Evolutionary conservation across 2,329 filamentous ascomycete species (phyloP).

Genomic region (Calcarisporium arbuscula): DNA sequence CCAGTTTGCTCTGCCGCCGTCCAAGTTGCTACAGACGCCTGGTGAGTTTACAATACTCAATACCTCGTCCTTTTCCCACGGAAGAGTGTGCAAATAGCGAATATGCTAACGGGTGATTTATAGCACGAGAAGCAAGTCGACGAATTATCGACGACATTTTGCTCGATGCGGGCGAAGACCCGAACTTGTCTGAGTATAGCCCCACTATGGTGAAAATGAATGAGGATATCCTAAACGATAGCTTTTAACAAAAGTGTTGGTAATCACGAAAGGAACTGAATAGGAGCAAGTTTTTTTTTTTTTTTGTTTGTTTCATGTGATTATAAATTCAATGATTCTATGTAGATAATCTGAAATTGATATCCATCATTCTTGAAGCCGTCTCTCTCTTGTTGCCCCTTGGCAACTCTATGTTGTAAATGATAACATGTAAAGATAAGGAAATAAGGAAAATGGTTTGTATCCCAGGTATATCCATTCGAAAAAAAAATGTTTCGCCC

Average conservation of each 20-base stretch:
- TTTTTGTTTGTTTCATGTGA: no score
- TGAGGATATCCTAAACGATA: slow-evolving; percentile 55
- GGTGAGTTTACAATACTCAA: slow-evolving; percentile 38
- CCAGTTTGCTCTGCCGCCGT: slow-evolving; percentile 74
- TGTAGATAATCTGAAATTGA: no score
- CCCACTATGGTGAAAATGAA: slow-evolving; percentile 62
- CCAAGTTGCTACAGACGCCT: slow-evolving; percentile 72
- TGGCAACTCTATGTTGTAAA: no score
- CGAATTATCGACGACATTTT: slow-evolving; percentile 77
- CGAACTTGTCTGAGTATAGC: slow-evolving; percentile 51
- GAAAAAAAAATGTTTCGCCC: no score
- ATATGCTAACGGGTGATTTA: slow-evolving; percentile 11
- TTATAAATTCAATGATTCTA: no score
- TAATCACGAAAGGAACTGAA: background rate
- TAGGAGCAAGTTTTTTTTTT: background rate
- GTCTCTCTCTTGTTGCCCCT: no score
- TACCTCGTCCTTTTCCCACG: no score
- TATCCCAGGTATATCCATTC: no score
- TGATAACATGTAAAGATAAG: no score
- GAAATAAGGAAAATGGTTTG: no score
- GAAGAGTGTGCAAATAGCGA: background rate
- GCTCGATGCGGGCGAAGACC: slow-evolving; percentile 63
- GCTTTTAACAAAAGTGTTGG: slow-evolving; percentile 38
- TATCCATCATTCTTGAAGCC: no score
- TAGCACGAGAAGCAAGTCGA: slow-evolving; percentile 72